These are phyloP conservation scores for Neodidymelliopsis sp. DNA, from an alignment of 2,329 filamentous ascomycete species.

Conservation along the genomic window DNA sequence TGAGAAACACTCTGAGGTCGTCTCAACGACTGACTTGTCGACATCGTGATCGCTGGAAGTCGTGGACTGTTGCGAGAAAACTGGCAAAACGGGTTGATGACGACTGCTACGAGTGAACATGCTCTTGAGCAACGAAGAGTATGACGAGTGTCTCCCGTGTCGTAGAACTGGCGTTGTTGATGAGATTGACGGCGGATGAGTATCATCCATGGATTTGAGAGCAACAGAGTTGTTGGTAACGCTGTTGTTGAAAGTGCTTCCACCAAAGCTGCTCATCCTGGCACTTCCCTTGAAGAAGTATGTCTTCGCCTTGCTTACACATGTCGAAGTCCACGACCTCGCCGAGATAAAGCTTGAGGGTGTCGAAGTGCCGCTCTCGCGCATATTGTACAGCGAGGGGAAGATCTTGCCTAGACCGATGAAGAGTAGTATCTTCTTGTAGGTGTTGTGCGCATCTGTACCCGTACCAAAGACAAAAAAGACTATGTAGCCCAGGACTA, in stretches of 20 bases:
- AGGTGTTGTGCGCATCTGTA: conserved; percentile 59
- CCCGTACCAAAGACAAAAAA: conserved; percentile 73
- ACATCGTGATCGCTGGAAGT: background rate
- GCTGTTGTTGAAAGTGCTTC: conserved; percentile 19
- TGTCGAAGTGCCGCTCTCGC: conserved; percentile 23
- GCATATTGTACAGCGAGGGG: conserved; percentile 34
- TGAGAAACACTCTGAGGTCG: conserved; percentile 23
- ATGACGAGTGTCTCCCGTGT: conserved; percentile 3
- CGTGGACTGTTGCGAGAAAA: conserved; percentile 20
- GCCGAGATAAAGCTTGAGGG: conserved; percentile 25
- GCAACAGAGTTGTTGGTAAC: conserved; percentile 22
- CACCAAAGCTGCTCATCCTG: conserved; percentile 19
- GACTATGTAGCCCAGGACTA: conserved; percentile 61
- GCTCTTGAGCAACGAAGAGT: conserved; percentile 27
- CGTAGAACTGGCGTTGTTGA: conserved; percentile 18
- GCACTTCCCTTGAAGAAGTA: conserved; percentile 26
- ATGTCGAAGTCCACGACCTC: conserved; percentile 25
- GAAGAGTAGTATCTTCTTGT: conserved; percentile 34
- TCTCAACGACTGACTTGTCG: conserved; percentile 1
- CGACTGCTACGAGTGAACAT: conserved; percentile 23
- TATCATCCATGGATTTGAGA: conserved; percentile 2
- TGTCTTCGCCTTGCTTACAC: conserved; percentile 35
- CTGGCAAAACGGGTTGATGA: conserved; percentile 24
- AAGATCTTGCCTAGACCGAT: conserved; percentile 42
- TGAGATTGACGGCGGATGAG: conserved; percentile 12